Evolutionary conservation across 2,329 filamentous ascomycete species (phyloP).

Genomic region (Calonectria pteridis): DNA sequence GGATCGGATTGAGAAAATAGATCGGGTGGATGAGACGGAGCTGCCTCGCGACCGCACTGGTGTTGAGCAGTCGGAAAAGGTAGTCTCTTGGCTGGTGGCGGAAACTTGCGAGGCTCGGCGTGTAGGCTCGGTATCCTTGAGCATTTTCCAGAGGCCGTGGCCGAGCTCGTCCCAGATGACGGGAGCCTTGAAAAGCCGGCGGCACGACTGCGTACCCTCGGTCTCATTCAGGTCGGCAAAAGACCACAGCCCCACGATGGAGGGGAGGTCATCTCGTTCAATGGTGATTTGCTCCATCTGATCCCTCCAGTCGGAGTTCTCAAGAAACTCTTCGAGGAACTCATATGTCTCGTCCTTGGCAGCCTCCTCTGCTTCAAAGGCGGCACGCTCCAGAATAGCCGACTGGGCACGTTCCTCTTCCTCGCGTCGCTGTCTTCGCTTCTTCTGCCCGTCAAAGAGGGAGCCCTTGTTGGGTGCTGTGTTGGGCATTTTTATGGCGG

Average conservation of each 20-base stretch:
- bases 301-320: slow-evolving; percentile 46
- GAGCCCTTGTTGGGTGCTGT: slow-evolving; percentile 36
- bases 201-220: slow-evolving; percentile 52
- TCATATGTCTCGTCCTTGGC: slow-evolving; percentile 48
- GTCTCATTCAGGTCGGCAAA: slow-evolving; percentile 50
- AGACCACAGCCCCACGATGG: slow-evolving; percentile 49
- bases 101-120: slow-evolving; percentile 7
- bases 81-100: background rate
- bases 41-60: slow-evolving; percentile 20
- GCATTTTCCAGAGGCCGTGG: slow-evolving; percentile 50
- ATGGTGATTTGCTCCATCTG: slow-evolving; percentile 51
- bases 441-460: slow-evolving; percentile 43
- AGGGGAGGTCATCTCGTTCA: slow-evolving; percentile 49
- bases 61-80: slow-evolving; percentile 5
- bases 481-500: slow-evolving; percentile 38
- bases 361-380: slow-evolving; percentile 45
- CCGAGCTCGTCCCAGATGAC: slow-evolving; percentile 55
- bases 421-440: slow-evolving; percentile 41
- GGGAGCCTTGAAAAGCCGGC: slow-evolving; percentile 53
- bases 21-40: slow-evolving; percentile 18
- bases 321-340: slow-evolving; percentile 49
- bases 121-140: slow-evolving; percentile 33
- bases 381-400: slow-evolving; percentile 32
- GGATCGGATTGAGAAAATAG: slow-evolving; percentile 1
- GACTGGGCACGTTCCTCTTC: slow-evolving; percentile 33